Percentiles rank a stretch among this genome's conserved stretches.
These are phyloP conservation scores for Podospora pseudopauciseta DNA, from an alignment of 495 filamentous ascomycete species.

Conservation along the genomic window DNA sequence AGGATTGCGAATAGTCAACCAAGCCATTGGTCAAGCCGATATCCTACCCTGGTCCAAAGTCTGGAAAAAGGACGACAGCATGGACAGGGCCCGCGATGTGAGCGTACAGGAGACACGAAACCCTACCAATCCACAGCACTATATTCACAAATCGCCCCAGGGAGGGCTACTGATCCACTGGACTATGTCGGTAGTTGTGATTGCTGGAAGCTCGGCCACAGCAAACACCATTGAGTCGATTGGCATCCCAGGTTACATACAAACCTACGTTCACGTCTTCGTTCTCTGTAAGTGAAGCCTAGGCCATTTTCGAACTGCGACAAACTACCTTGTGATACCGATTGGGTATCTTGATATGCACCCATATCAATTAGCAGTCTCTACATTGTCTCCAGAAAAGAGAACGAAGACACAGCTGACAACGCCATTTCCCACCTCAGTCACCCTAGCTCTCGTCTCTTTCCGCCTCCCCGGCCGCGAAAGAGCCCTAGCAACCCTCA, in stretches of 20 bases:
- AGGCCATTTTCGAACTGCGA: too few species aligned
- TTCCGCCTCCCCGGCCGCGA: not conserved
- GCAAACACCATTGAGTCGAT: not conserved
- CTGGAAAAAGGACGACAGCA: not conserved
- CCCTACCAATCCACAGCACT: not conserved
- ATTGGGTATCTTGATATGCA: too few species aligned
- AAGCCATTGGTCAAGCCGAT: conserved; percentile 4
- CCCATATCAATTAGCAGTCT: too few species aligned
- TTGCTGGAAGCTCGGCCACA: not conserved
- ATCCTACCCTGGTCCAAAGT: not conserved
- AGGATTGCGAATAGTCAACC: not conserved
- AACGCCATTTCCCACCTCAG: not conserved
- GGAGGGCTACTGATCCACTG: conserved; percentile 3
- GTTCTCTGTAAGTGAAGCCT: not conserved
- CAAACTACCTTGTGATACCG: too few species aligned
- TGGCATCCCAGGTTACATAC: not conserved
- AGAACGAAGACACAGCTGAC: too few species aligned
- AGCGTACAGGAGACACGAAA: not conserved
- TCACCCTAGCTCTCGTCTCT: not conserved
- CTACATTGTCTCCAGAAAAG: too few species aligned
- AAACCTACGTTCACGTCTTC: conserved; percentile 3
- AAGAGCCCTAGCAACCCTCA: not conserved
- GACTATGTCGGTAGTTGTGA: not conserved
- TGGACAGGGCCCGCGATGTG: not conserved
- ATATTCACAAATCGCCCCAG: not conserved